phyloP scores from a whole-genome alignment of 1,284 basidiomycete genomes.

The Xerocomus nothofagi region DNA sequence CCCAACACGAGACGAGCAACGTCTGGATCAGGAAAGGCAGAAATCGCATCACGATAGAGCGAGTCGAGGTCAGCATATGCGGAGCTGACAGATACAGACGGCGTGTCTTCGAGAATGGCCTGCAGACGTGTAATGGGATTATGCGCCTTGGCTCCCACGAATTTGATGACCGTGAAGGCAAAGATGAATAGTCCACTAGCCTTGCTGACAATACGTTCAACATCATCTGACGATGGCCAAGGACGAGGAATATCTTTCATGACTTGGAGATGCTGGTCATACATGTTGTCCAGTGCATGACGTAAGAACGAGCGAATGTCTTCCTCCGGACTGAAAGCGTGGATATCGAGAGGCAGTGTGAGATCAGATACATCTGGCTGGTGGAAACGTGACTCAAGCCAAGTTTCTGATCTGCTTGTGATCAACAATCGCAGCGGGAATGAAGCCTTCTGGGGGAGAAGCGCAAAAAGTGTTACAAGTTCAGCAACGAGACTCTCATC shows the following conservation, averaged over 20 bases:
- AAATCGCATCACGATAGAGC: constrained; percentile 24
- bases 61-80: constrained; percentile 25
- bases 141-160: constrained; percentile 13
- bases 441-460: constrained; percentile 4
- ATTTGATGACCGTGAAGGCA: constrained; percentile 26
- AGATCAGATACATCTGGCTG: constrained; percentile 7
- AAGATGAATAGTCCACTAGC: constrained; percentile 31
- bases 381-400: constrained; percentile 15
- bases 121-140: constrained; percentile 18
- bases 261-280: constrained; percentile 19
- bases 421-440: constrained; percentile 15
- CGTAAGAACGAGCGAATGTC: constrained; percentile 25
- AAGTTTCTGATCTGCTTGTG: constrained; percentile 21
- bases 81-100: neutral
- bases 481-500: constrained; percentile 19
- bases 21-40: constrained; percentile 17
- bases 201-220: constrained; percentile 23
- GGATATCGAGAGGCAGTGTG: constrained; percentile 17
- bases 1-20: constrained; percentile 20
- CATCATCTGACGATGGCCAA: constrained; percentile 25
- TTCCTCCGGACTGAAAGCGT: constrained; percentile 17
- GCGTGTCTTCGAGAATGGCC: constrained; percentile 16
- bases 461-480: constrained; percentile 16
- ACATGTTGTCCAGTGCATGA: constrained; percentile 9
- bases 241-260: constrained; percentile 20